Evolutionary conservation across 495 filamentous ascomycete species (phyloP).

Genomic region (Penicillium crystallinum): DNA sequence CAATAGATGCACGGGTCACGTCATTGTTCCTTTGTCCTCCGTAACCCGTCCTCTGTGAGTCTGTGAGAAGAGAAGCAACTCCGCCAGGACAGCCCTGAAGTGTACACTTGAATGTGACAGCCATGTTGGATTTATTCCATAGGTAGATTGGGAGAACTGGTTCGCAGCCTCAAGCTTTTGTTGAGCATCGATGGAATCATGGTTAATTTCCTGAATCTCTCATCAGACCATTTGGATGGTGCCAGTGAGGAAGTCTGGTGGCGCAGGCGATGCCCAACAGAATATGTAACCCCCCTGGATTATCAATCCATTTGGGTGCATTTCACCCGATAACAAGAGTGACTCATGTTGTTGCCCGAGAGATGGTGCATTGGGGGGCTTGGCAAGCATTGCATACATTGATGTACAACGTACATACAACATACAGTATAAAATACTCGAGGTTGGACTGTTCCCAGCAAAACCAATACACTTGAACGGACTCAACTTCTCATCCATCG

Average conservation of each 20-base stretch:
- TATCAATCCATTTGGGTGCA: constrained; percentile 38
- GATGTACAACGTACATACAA: too few species aligned
- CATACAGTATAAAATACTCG: too few species aligned
- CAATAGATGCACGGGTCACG: neutral
- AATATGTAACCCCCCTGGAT: constrained; percentile 59
- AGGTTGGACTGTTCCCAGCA: too few species aligned
- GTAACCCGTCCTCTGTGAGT: neutral
- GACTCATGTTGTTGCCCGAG: constrained; percentile 90
- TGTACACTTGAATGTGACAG: neutral
- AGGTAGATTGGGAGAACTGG: neutral
- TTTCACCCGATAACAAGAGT: constrained; percentile 28
- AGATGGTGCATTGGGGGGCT: constrained; percentile 93
- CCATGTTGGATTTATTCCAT: neutral
- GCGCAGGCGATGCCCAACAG: constrained; percentile 91
- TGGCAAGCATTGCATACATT: constrained; percentile 74
- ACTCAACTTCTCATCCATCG: too few species aligned
- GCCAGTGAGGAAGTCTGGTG: constrained; percentile 47
- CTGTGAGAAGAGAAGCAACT: neutral
- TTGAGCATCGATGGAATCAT: neutral
- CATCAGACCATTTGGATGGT: constrained; percentile 11
- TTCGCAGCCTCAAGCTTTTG: too few species aligned
- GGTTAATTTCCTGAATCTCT: neutral
- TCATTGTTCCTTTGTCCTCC: neutral
- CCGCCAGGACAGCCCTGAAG: neutral
- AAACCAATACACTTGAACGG: too few species aligned